phyloP scores from a whole-genome alignment of 495 filamentous ascomycete species.

The Penicillium argentinense region DNA sequence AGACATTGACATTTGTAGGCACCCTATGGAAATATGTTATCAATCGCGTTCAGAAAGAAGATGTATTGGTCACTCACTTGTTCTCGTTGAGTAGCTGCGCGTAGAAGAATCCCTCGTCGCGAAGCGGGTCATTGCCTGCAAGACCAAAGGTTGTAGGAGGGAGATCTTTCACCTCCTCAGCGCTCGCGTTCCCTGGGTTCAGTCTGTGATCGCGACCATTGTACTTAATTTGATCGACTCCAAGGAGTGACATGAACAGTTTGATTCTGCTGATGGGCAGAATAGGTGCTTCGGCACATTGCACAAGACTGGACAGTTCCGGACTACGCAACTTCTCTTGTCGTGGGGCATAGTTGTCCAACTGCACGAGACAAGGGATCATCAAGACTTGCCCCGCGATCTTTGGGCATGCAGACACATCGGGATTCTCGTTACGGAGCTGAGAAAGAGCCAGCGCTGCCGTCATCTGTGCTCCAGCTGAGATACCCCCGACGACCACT shows the following conservation, averaged over 20 bases:
- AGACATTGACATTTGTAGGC: constrained; percentile 41
- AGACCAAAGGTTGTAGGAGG: constrained; percentile 47
- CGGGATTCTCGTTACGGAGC: constrained; percentile 21
- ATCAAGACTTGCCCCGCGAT: constrained; percentile 45
- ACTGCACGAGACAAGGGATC: constrained; percentile 39
- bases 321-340: constrained; percentile 33
- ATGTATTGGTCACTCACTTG: constrained; percentile 50
- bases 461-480: constrained; percentile 46
- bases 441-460: constrained; percentile 38
- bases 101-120: constrained; percentile 48
- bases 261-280: constrained; percentile 30
- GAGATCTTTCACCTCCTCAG: constrained; percentile 38
- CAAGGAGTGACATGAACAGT: constrained; percentile 34
- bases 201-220: constrained; percentile 28
- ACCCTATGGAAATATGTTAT: constrained; percentile 29
- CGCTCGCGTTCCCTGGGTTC: constrained; percentile 41
- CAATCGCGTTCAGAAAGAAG: no score
- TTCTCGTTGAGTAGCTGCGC: constrained; percentile 43
- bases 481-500: constrained; percentile 48
- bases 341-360: constrained; percentile 32
- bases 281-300: constrained; percentile 41
- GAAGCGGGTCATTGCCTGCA: constrained; percentile 45
- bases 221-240: constrained; percentile 11
- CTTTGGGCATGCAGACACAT: constrained; percentile 24
- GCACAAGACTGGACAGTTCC: constrained; percentile 36